Evolutionary conservation across 306 rosid species (phyloP).

Genomic region (Gleditsia sinensis): DNA sequence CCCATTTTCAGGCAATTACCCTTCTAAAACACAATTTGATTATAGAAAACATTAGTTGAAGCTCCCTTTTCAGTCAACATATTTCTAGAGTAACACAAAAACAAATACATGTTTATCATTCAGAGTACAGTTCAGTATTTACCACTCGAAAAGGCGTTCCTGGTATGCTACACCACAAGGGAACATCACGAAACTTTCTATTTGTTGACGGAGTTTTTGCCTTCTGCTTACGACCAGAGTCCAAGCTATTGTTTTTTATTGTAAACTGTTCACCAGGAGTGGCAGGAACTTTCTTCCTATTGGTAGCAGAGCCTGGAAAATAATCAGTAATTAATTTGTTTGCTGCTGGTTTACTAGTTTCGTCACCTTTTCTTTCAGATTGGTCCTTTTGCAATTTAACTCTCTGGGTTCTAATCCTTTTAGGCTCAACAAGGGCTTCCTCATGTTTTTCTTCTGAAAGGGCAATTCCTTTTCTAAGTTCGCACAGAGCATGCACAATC

Average conservation of each 20-base stretch:
- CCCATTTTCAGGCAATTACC: background rate
- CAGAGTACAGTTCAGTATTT: slow-evolving; percentile 46
- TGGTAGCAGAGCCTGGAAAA: slow-evolving; percentile 60
- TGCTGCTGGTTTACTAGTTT: slow-evolving; percentile 50
- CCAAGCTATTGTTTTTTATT: slow-evolving; percentile 36
- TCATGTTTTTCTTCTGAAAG: slow-evolving; percentile 36
- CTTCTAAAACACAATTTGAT: slow-evolving; percentile 15
- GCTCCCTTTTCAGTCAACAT: slow-evolving; percentile 6
- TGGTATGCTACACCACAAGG: slow-evolving; percentile 79
- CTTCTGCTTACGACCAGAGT: slow-evolving; percentile 47
- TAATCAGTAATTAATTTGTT: slow-evolving; percentile 89
- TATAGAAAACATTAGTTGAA: background rate
- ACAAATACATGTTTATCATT: slow-evolving; percentile 11
- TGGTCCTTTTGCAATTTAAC: slow-evolving; percentile 42
- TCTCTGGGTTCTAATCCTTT: slow-evolving; percentile 45
- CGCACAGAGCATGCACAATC: slow-evolving; percentile 66
- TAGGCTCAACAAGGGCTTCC: slow-evolving; percentile 36
- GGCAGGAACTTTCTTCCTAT: slow-evolving; percentile 54
- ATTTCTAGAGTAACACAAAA: background rate
- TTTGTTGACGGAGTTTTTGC: slow-evolving; percentile 42
- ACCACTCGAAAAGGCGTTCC: slow-evolving; percentile 97
- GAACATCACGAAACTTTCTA: slow-evolving; percentile 66
- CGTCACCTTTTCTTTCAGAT: slow-evolving; percentile 46
- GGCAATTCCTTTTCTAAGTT: slow-evolving; percentile 57
- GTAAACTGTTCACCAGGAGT: slow-evolving; percentile 38